Base-by-base conservation (phyloP, 2,329 filamentous ascomycete species). In the Emmonsiellopsis sp. region DNA sequence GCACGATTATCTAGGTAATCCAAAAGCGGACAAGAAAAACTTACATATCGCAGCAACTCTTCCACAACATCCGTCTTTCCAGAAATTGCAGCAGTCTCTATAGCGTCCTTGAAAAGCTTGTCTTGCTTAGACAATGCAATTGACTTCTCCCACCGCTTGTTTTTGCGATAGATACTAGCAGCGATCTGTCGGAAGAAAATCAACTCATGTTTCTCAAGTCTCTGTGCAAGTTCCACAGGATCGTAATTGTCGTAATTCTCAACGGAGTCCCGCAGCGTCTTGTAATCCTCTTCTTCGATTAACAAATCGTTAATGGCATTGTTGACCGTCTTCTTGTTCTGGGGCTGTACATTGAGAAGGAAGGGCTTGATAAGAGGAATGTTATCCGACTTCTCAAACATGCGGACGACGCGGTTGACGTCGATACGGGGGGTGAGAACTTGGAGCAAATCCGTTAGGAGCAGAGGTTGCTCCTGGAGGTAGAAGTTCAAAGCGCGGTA, bases 221-320 rank as follows among this genome's bases (percentile, higher is more conserved):
- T 87, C 68, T 87, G 82, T 2, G 93, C 94, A 56, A 98, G 82
- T 30, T 94, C 91, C 46, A 95, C 88, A 2, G 92, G 86, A 69
- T 98, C 94, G 68, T 97, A 98, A 75, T 98, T 98, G 78, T 98
- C 93, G 71, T 96, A 95, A 75, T 95, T 95, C 75, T 96, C 89
- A 9, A 96, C 92, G 1, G 93, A 98, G 73, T 98, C 93, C 51
- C 90, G 87, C 31, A 98, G 80, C 13, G 92, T 96, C 84, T 98
- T 97, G 81, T 98, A 92, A 70, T 98, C 94, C 69, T 98, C 94
- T 72, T 98, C 93, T 72, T 98, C 93, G 56, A 98, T 98, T 63
- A 98, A 78, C 46, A 98, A 76, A 68, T 98, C 93, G 68, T 98
- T 96, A 74, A 98, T 95, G 30, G 93, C 93, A 66, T 94, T 90